These are phyloP conservation scores for Sideroxylon spinosum DNA, from an alignment of 179 eudicot genomes.

Conservation along the genomic window DNA sequence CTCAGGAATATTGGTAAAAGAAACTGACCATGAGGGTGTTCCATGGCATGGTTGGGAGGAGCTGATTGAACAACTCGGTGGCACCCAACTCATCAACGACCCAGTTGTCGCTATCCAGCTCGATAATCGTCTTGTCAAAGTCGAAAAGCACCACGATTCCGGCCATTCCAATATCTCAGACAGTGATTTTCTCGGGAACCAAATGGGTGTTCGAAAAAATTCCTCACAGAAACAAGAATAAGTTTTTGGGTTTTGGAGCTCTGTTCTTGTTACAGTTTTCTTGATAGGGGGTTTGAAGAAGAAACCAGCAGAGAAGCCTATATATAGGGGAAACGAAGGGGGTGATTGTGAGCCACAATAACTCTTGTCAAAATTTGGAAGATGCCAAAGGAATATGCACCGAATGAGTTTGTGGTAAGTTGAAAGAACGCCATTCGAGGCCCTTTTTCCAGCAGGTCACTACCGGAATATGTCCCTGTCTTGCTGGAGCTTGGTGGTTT, in stretches of 20 bases:
- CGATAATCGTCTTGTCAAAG: constrained; percentile 77
- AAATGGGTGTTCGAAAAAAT: neutral
- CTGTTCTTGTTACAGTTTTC: too few relatives aligned
- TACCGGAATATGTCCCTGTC: neutral
- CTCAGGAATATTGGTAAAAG: neutral
- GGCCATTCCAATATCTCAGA: constrained; percentile 29
- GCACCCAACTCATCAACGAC: constrained; percentile 63
- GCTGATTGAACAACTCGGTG: constrained; percentile 57
- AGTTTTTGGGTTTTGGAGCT: too few relatives aligned
- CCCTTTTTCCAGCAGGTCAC: neutral
- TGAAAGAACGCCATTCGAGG: neutral
- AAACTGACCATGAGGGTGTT: constrained; percentile 62
- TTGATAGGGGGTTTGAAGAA: too few relatives aligned
- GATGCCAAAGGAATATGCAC: neutral
- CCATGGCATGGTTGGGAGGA: constrained; percentile 73
- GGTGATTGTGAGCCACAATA: too few relatives aligned
- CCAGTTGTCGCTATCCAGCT: constrained; percentile 74
- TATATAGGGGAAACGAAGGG: too few relatives aligned
- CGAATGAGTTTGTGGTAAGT: neutral
- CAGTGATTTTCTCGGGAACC: neutral
- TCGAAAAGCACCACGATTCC: constrained; percentile 60
- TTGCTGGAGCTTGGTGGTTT: too few relatives aligned
- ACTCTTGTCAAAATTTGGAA: neutral
- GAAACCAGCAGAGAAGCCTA: too few relatives aligned
- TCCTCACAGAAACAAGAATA: too few relatives aligned